Conservation (phyloP, 176 grass and related monocot genomes). For the Triticum monococcum region DNA sequence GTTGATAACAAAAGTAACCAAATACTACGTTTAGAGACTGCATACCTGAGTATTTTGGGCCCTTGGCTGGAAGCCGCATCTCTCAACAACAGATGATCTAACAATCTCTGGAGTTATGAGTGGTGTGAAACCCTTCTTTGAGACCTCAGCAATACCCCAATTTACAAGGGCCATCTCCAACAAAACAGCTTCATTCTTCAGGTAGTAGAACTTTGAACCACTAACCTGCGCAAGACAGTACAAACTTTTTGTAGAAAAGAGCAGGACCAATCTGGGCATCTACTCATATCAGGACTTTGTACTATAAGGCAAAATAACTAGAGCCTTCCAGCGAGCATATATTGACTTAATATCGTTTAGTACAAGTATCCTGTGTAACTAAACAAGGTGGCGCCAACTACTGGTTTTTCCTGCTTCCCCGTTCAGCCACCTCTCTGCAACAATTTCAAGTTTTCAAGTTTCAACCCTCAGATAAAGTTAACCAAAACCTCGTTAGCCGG, state of each 20-base stretch:
- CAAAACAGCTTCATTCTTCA: constrained; percentile 97
- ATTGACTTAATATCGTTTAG: background rate
- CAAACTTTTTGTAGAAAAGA: background rate
- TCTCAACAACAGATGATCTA: constrained; percentile 87
- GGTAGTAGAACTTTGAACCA: constrained; percentile 97
- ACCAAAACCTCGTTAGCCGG: background rate
- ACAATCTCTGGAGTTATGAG: constrained; percentile 97
- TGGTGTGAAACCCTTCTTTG: constrained; percentile 86
- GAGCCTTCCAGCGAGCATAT: background rate
- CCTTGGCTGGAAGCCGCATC: constrained; percentile 95
- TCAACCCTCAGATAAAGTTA: background rate
- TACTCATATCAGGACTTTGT: constrained; percentile 6
- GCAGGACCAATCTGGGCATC: constrained; percentile 7
- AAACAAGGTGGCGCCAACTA: background rate
- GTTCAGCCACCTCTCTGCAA: background rate
- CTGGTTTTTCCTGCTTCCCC: background rate
- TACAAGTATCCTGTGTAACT: background rate
- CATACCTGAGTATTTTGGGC: constrained; percentile 88
- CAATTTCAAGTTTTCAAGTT: background rate
- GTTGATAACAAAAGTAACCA: background rate
- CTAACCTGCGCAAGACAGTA: constrained; percentile 58
- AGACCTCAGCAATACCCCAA: constrained; percentile 82
- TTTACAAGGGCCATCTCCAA: constrained; percentile 88
- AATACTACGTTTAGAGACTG: constrained; percentile 1
- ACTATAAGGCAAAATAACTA: background rate